These are phyloP conservation scores for Thermothelomyces thermophilus DNA, from an alignment of 2,329 filamentous ascomycete species.

Conservation along the genomic window DNA sequence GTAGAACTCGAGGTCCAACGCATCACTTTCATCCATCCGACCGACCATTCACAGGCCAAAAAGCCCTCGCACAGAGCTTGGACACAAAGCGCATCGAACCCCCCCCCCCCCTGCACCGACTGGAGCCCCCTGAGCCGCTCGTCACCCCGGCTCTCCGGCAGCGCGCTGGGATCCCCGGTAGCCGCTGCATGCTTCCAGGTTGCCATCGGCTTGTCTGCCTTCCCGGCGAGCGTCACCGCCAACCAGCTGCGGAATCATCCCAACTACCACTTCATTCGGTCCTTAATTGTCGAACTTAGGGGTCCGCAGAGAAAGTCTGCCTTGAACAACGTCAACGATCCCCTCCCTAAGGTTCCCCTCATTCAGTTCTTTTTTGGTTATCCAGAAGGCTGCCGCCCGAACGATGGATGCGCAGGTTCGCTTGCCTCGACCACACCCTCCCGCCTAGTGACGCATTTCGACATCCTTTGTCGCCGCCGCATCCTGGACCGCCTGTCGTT, in stretches of 20 bases:
- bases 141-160: conserved; percentile 8
- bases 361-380: not conserved
- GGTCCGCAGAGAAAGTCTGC: conserved; percentile 13
- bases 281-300: not conserved
- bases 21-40: not conserved
- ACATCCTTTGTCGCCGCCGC: not conserved
- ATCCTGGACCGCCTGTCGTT: not conserved
- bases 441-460: conserved; percentile 8
- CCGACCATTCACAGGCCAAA: not conserved
- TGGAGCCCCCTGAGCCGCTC: conserved; percentile 18
- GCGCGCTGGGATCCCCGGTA: conserved; percentile 8
- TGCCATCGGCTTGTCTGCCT: conserved; percentile 18
- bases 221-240: conserved; percentile 21
- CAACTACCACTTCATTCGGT: not conserved
- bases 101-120: conserved; percentile 7
- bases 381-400: conserved; percentile 8
- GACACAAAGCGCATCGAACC: conserved; percentile 7
- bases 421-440: conserved; percentile 15
- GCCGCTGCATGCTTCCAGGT: conserved; percentile 1
- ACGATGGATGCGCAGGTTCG: conserved; percentile 25
- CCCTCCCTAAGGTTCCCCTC: conserved; percentile 1
- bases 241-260: conserved; percentile 13
- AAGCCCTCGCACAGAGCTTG: not conserved
- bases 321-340: conserved; percentile 12
- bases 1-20: conserved; percentile 7